These are phyloP conservation scores for Suhomyces bribrorum DNA, from an alignment of 1,139 yeast species.

Conservation along the genomic window DNA sequence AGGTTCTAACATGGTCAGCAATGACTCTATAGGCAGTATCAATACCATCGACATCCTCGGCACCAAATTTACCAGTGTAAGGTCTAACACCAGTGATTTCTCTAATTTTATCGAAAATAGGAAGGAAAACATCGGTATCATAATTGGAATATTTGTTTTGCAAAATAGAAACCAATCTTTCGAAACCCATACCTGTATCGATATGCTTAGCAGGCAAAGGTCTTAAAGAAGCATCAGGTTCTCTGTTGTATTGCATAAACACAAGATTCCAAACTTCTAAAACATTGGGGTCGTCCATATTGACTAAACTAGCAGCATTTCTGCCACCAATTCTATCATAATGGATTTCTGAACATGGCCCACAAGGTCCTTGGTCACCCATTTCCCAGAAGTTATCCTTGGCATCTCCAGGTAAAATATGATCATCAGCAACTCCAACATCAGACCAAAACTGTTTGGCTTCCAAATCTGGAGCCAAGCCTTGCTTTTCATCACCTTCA, in stretches of 20 bases:
- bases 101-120: conserved; percentile 80
- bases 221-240: conserved; percentile 77
- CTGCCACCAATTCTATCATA: conserved; percentile 98
- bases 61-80: conserved; percentile 89
- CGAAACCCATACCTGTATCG: conserved; percentile 99
- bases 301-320: conserved; percentile 86
- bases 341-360: conserved; percentile 97
- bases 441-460: conserved; percentile 85
- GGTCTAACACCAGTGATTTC: conserved; percentile 92
- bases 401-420: conserved; percentile 86
- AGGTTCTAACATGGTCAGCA: conserved; percentile 97
- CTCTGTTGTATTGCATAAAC: conserved; percentile 94
- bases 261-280: conserved; percentile 97
- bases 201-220: conserved; percentile 90
- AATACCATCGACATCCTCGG: conserved; percentile 87
- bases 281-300: conserved; percentile 96
- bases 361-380: conserved; percentile 99
- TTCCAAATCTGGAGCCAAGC: conserved; percentile 92
- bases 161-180: conserved; percentile 89
- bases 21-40: conserved; percentile 98
- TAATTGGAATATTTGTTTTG: conserved; percentile 91
- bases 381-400: conserved; percentile 98
- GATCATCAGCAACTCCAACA: conserved; percentile 89
- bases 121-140: conserved; percentile 95
- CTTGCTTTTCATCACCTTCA: conserved; percentile 83